Conservation (phyloP, 2,329 filamentous ascomycete genomes). For the Penicillium sp. region DNA sequence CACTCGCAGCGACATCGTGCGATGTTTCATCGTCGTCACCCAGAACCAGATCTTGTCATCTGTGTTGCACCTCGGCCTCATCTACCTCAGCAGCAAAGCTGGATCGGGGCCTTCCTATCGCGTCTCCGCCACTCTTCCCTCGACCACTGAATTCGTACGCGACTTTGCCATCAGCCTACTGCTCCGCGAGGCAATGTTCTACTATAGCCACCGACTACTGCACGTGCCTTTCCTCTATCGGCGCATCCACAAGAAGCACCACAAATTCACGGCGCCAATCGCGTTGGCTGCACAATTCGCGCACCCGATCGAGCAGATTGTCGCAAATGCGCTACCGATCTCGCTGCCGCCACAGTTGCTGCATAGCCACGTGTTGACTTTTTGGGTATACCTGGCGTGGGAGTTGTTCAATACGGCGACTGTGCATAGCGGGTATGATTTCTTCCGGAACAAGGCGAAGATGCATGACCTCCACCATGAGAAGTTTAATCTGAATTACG, state of each 20-base stretch:
- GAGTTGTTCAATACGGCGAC: slow-evolving; percentile 56
- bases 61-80: slow-evolving; percentile 32
- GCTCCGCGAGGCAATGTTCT: slow-evolving; percentile 56
- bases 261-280: slow-evolving; percentile 58
- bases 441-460: slow-evolving; percentile 47
- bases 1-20: slow-evolving; percentile 45
- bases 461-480: slow-evolving; percentile 62
- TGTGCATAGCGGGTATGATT: slow-evolving; percentile 62
- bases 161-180: slow-evolving; percentile 48
- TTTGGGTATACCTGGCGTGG: slow-evolving; percentile 53
- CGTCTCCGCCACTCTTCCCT: slow-evolving; percentile 43
- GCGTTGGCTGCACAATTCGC: slow-evolving; percentile 59
- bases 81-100: slow-evolving; percentile 18
- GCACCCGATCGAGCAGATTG: slow-evolving; percentile 58
- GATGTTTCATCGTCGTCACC: slow-evolving; percentile 48
- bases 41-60: slow-evolving; percentile 52
- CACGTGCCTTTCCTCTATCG: slow-evolving; percentile 54
- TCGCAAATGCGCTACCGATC: slow-evolving; percentile 57
- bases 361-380: slow-evolving; percentile 53
- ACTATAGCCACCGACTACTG: slow-evolving; percentile 57
- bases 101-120: slow-evolving; percentile 36
- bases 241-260: slow-evolving; percentile 58
- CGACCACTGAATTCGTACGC: slow-evolving; percentile 35
- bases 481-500: slow-evolving; percentile 58
- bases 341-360: slow-evolving; percentile 52